A percentile compares a stretch with the other conserved stretches of the same genome.
These are phyloP conservation scores for Podosphaera xanthii DNA, from an alignment of 2,329 filamentous ascomycete species.

Conservation along the genomic window DNA sequence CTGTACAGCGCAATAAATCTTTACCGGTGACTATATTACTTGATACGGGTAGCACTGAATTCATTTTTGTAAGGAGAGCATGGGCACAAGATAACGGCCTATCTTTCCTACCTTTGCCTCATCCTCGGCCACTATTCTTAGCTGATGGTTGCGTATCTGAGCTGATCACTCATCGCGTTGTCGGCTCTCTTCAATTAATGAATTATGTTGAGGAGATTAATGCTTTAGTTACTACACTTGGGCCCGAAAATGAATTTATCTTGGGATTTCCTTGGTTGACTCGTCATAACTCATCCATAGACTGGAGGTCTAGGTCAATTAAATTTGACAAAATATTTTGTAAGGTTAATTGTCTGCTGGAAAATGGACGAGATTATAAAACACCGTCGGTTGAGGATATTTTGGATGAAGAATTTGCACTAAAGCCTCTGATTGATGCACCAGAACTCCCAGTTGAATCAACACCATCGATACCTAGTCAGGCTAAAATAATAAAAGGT, in stretches of 20 bases:
- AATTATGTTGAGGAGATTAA: neutral
- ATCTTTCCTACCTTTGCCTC: neutral
- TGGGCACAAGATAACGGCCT: neutral
- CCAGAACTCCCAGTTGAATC: too few species aligned
- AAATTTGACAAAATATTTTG: neutral
- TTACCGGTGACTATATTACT: neutral
- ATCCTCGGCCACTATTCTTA: neutral
- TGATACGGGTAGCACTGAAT: neutral
- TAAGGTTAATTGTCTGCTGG: neutral
- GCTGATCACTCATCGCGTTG: neutral
- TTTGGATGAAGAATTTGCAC: neutral
- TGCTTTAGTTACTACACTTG: neutral
- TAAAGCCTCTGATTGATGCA: too few species aligned
- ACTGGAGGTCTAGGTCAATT: neutral
- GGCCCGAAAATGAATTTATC: neutral
- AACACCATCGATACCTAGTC: too few species aligned
- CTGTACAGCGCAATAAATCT: neutral
- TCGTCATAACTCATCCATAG: neutral
- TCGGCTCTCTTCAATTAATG: neutral
- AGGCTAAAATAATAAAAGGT: too few species aligned
- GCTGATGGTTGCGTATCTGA: neutral
- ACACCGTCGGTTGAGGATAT: neutral
- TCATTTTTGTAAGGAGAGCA: constrained; percentile 1
- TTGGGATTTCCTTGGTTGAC: neutral
- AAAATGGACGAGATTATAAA: neutral